phyloP scores from a whole-genome alignment of 371 early-diverging fungal species.

The Rhizopus stolonifer region DNA sequence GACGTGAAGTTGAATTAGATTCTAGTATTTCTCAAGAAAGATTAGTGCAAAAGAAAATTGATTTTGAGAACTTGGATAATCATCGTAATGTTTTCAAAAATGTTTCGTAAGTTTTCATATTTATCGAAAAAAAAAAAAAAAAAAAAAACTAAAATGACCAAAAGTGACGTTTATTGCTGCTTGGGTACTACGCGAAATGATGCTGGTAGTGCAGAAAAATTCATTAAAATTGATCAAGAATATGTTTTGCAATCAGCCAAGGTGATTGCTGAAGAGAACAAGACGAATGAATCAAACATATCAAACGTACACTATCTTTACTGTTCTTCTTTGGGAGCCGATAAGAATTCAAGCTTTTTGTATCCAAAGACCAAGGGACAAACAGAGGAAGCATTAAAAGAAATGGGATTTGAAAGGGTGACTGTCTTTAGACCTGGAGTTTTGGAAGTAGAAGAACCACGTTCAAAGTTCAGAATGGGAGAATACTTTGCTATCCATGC shows the following conservation, averaged over 20 bases:
- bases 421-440: slow-evolving; percentile 66
- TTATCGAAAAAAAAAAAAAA: too few species aligned
- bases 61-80: slow-evolving; percentile 49
- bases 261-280: slow-evolving; percentile 61
- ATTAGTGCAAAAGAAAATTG: slow-evolving; percentile 39
- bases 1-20: slow-evolving; percentile 55
- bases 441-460: slow-evolving; percentile 51
- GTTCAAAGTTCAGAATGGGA: slow-evolving; percentile 10
- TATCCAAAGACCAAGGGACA: slow-evolving; percentile 77
- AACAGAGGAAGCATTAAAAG: slow-evolving; percentile 62
- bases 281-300: slow-evolving; percentile 24
- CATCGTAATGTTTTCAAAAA: slow-evolving; percentile 39
- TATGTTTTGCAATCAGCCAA: slow-evolving; percentile 70
- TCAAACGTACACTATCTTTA: slow-evolving; percentile 65
- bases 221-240: slow-evolving; percentile 72
- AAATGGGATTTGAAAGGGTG: slow-evolving; percentile 63
- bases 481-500: slow-evolving; percentile 21
- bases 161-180: slow-evolving; percentile 19
- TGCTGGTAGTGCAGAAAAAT: slow-evolving; percentile 67
- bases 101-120: slow-evolving; percentile 39
- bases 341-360: slow-evolving; percentile 60
- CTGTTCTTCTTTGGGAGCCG: slow-evolving; percentile 61
- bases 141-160: too few species aligned
- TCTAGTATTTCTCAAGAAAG: slow-evolving; percentile 55
- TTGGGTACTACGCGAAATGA: slow-evolving; percentile 58